Conservation (phyloP, 805 yeast genomes). For the Teunomyces tritomae region DNA sequence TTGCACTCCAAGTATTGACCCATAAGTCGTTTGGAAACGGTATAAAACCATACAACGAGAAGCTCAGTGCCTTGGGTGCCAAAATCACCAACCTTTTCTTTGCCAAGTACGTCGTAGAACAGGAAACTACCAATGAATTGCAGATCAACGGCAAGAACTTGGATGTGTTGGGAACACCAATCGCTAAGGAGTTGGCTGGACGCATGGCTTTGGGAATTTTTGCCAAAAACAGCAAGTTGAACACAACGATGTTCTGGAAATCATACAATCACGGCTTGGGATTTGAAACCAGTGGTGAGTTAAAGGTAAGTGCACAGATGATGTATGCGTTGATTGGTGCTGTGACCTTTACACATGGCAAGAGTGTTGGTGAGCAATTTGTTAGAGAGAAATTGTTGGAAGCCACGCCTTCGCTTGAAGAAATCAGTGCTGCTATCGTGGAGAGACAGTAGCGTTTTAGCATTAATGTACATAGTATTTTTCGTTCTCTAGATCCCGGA, state of each 20-base stretch:
- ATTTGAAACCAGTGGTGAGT: conserved; percentile 53
- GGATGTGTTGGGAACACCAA: conserved; percentile 57
- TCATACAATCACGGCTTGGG: conserved; percentile 48
- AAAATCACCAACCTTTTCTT: conserved; percentile 54
- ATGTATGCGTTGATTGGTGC: conserved; percentile 68
- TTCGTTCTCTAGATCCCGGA: not conserved
- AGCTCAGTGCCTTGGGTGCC: conserved; percentile 68
- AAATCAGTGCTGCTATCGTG: conserved; percentile 32
- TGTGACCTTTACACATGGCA: conserved; percentile 60
- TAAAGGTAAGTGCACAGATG: conserved; percentile 52
- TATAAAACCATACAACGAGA: conserved; percentile 83
- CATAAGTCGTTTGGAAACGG: conserved; percentile 97
- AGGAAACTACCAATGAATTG: conserved; percentile 19
- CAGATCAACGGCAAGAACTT: conserved; percentile 51
- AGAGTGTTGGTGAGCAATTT: conserved; percentile 54
- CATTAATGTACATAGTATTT: conserved; percentile 2
- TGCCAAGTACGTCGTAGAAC: conserved; percentile 42
- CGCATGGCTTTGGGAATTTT: conserved; percentile 50
- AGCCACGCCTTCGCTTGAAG: conserved; percentile 27
- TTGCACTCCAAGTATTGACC: conserved; percentile 77
- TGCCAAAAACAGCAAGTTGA: conserved; percentile 48
- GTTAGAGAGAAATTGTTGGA: conserved; percentile 49
- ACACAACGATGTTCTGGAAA: conserved; percentile 64
- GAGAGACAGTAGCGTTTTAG: conserved; percentile 11
- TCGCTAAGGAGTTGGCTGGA: conserved; percentile 51